Conservation (phyloP, 1,139 yeast genomes). For the Zygosaccharomyces pseudobailii region DNA sequence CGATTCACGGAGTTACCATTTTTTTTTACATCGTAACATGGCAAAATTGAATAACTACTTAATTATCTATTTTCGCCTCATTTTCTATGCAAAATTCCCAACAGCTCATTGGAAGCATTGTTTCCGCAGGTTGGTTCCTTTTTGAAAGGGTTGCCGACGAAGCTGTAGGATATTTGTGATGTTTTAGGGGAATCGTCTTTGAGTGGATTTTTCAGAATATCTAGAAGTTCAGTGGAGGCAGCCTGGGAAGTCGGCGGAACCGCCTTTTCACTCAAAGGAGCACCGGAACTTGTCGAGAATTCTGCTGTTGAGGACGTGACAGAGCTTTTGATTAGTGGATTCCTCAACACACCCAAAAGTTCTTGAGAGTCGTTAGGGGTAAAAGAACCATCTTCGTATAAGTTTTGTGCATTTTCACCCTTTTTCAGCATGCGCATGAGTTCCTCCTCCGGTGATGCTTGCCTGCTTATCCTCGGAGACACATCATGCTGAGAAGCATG, state of each 20-base stretch:
- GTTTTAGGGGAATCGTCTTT: not conserved
- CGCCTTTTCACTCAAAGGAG: not conserved
- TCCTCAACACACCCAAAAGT: slow-evolving; percentile 13
- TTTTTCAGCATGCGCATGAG: slow-evolving; percentile 11
- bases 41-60: not conserved
- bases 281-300: not conserved
- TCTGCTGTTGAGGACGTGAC: not conserved
- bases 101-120: slow-evolving; percentile 22
- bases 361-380: slow-evolving; percentile 7
- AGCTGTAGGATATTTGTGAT: not conserved
- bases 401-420: not conserved
- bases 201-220: slow-evolving; percentile 13
- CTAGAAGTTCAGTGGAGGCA: slow-evolving; percentile 14
- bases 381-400: slow-evolving; percentile 3
- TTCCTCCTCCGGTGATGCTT: slow-evolving; percentile 11
- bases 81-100: slow-evolving; percentile 19
- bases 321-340: not conserved
- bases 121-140: slow-evolving; percentile 1
- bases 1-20: not conserved
- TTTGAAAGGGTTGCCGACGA: slow-evolving; percentile 3
- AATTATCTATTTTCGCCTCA: slow-evolving; percentile 1
- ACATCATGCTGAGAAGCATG: not conserved
- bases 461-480: not conserved
- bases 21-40: not conserved
- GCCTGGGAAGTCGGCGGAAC: slow-evolving; percentile 3